A percentile compares a stretch with the other conserved stretches of the same genome.
These are phyloP conservation scores for Saccharomycopsis babjevae DNA, from an alignment of 805 yeast species.

Conservation along the genomic window DNA sequence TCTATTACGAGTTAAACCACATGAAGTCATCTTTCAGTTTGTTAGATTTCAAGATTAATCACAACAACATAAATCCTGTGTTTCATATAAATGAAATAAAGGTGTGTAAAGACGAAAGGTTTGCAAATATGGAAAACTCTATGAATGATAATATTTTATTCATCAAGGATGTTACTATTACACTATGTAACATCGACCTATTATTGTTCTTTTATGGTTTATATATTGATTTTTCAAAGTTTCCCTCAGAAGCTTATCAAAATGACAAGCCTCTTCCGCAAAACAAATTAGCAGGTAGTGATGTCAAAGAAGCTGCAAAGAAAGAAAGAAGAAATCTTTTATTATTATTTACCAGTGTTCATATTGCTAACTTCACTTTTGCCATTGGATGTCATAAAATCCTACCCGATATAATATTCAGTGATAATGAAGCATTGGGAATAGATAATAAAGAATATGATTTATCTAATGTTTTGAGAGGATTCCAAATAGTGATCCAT, in stretches of 20 bases:
- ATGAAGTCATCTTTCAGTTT: not conserved
- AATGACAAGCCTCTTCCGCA: not conserved
- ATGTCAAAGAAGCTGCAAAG: not conserved
- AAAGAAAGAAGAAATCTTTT: not conserved
- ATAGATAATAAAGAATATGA: not conserved
- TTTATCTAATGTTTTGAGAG: slow-evolving; percentile 9
- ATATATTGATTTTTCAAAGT: not conserved
- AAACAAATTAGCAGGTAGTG: not conserved
- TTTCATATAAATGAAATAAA: not conserved
- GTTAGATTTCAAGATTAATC: not conserved
- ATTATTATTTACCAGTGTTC: not conserved
- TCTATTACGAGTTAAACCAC: not conserved
- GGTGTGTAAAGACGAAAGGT: not conserved
- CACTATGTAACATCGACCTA: not conserved
- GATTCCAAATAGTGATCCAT: slow-evolving; percentile 9
- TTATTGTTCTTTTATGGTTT: not conserved
- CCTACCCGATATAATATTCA: not conserved
- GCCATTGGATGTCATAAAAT: slow-evolving; percentile 12
- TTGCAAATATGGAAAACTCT: not conserved
- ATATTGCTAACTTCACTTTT: slow-evolving; percentile 2
- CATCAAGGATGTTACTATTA: not conserved
- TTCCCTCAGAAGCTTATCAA: not conserved
- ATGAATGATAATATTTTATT: not conserved
- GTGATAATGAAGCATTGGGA: not conserved
- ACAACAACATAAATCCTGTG: not conserved